Evolutionary conservation across 805 yeast species (phyloP).

Genomic region (Pachysolen tannophilus): DNA sequence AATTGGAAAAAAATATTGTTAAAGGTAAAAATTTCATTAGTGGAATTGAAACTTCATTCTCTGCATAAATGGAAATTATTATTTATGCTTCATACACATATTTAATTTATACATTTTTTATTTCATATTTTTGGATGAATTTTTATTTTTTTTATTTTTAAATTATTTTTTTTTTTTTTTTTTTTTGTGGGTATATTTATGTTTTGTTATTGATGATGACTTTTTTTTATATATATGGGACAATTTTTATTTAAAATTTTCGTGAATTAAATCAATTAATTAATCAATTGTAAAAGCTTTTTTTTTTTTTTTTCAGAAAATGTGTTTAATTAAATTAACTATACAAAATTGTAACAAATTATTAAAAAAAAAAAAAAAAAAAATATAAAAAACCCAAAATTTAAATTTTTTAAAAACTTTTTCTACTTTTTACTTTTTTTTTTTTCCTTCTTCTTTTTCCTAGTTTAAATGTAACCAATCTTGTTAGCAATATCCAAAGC

Average conservation of each 20-base stretch:
- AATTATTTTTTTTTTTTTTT: background rate
- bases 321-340: background rate
- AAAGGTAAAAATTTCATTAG: slow-evolving; percentile 49
- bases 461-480: slow-evolving; percentile 95
- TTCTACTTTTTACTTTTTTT: too few relatives aligned
- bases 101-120: too few relatives aligned
- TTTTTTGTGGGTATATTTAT: too few relatives aligned
- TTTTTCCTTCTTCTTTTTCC: too few relatives aligned
- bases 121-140: too few relatives aligned
- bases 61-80: too few relatives aligned
- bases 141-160: background rate
- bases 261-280: too few relatives aligned
- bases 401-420: background rate
- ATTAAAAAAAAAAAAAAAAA: background rate
- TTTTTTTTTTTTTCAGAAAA: background rate
- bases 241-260: too few relatives aligned
- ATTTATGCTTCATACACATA: too few relatives aligned
- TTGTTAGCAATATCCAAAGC: slow-evolving; percentile 99
- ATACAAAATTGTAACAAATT: background rate
- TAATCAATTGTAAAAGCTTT: background rate
- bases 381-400: slow-evolving; percentile 1
- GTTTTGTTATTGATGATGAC: too few relatives aligned
- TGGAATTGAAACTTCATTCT: too few relatives aligned
- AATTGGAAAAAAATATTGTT: slow-evolving; percentile 44
- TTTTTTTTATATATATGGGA: too few relatives aligned